Evolutionary conservation across 2,329 filamentous ascomycete species (phyloP).

Genomic region (Curvularia hawaiiensis): DNA sequence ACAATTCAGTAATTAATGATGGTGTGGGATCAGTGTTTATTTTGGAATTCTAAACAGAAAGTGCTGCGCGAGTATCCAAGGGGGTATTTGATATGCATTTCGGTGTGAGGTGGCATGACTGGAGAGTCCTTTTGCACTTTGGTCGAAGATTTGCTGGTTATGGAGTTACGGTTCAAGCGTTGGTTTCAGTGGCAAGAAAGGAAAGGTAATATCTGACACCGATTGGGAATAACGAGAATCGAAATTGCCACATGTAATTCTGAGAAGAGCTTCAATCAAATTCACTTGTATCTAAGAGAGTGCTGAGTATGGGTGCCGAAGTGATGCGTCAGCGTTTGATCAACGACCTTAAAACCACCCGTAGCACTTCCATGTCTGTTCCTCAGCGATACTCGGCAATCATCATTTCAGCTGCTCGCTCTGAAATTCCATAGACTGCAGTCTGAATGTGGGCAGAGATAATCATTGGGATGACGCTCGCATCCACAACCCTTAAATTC

Average conservation of each 20-base stretch:
- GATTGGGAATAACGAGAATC: background rate
- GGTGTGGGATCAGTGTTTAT: background rate
- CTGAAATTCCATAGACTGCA: conserved; percentile 35
- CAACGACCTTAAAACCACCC: background rate
- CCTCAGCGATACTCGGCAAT: conserved; percentile 12
- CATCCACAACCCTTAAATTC: conserved; percentile 13
- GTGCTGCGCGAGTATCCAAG: background rate
- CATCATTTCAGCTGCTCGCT: conserved; percentile 29
- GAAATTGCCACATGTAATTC: background rate
- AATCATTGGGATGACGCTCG: conserved; percentile 32
- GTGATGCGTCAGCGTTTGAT: background rate
- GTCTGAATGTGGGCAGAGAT: conserved; percentile 30
- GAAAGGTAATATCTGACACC: background rate
- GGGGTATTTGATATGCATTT: background rate
- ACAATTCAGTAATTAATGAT: background rate
- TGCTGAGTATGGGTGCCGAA: background rate
- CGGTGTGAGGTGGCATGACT: background rate
- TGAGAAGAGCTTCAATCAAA: background rate
- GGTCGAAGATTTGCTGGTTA: background rate
- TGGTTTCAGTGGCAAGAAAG: background rate
- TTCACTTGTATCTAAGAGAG: background rate
- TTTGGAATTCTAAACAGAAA: background rate
- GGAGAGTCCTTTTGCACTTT: background rate
- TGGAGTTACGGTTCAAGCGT: background rate
- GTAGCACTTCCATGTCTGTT: background rate